These are phyloP conservation scores for Paecilomyces niveus DNA, from an alignment of 2,329 filamentous ascomycete species.

Conservation along the genomic window DNA sequence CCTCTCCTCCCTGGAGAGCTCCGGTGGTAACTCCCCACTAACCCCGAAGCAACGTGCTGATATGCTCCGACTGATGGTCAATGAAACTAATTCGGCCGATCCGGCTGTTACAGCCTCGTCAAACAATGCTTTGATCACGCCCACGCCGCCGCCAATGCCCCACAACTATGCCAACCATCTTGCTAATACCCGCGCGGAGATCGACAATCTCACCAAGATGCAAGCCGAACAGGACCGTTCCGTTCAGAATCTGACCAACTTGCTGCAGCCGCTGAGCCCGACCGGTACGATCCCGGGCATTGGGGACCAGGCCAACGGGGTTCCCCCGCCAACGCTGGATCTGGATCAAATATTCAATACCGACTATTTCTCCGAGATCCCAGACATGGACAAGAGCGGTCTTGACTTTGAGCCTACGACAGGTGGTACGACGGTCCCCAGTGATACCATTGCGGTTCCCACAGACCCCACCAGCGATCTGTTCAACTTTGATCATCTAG, in stretches of 20 bases:
- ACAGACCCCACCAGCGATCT: conserved; percentile 27
- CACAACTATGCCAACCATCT: conserved; percentile 44
- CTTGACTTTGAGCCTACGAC: conserved; percentile 14
- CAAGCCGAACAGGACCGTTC: conserved; percentile 72
- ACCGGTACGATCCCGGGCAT: conserved; percentile 71
- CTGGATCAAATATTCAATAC: conserved; percentile 53
- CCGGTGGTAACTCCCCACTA: conserved; percentile 36
- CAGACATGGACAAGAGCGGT: conserved; percentile 21
- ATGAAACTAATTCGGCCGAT: conserved; percentile 38
- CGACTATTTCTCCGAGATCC: conserved; percentile 46
- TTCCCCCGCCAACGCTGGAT: conserved; percentile 43
- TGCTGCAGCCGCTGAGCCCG: conserved; percentile 73
- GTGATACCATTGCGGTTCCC: conserved; percentile 11
- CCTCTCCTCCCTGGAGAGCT: conserved; percentile 37
- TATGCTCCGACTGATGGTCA: conserved; percentile 41
- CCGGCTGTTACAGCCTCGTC: conserved; percentile 27
- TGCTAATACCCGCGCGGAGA: conserved; percentile 62
- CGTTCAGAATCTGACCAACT: conserved; percentile 65
- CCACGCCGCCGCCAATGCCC: conserved; percentile 48
- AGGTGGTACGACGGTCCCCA: conserved; percentile 4
- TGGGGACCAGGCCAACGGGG: conserved; percentile 29
- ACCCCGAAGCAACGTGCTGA: conserved; percentile 41
- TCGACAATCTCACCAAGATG: conserved; percentile 71
- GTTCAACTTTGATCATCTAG: conserved; percentile 35
- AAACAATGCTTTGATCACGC: conserved; percentile 53